Evolutionary conservation across 225 moss, liverwort and hornwort genomes (phyloP), one percentile per base, ranked within the genome.

Genomic region (Anthoceros angustus): DNA sequence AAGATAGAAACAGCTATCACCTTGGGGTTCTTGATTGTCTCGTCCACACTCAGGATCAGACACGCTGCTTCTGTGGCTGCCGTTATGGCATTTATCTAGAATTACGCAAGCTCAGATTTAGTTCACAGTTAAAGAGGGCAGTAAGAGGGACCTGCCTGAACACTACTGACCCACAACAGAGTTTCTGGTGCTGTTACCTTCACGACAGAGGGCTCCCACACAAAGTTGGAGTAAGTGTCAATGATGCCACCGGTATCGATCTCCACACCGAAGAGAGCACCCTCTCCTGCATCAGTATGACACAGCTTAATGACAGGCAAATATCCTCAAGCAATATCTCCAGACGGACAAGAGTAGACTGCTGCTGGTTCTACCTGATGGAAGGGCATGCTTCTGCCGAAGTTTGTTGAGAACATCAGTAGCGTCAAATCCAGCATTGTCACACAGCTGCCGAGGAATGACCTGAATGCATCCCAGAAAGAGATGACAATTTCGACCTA

Each of bases 361-460:
- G n/a, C n/a, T n/a, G n/a, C 63, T 20, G 12, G 55, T 25, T 2
- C 43, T 81, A 94, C 90, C 94, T 67, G 82, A 77, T n/a, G 76
- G 66, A 49, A 95, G 82, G 12, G 87, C 84, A 70, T 98, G 95
- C 76, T 98, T 98, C 74, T 98, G 95, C 73, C 95, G 82, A 64
- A 98, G 86, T 81, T 98, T 91, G 71, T 89, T 98, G 61, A 98
- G 80, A 26, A 98, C 88, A 72, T 89, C 95, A 43, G 95, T 98
- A 50, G 95, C 95, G 68, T 98, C 95, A 80, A 98, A 98, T 21
- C 95, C 95, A 66, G 95, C 91, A 74, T 98, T 98, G 60, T 98
- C 91, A 83, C 95, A 98, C 25, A 98, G 89, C 72, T 98, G 91
- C 67, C 95, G 79, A 26, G 95, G 95, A 61, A 98, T 98, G 26